A percentile compares a stretch with the other conserved stretches of the same genome.
Evolutionary conservation across 1,284 basidiomycete species (phyloP).

Genomic region (Puccinia triticina): DNA sequence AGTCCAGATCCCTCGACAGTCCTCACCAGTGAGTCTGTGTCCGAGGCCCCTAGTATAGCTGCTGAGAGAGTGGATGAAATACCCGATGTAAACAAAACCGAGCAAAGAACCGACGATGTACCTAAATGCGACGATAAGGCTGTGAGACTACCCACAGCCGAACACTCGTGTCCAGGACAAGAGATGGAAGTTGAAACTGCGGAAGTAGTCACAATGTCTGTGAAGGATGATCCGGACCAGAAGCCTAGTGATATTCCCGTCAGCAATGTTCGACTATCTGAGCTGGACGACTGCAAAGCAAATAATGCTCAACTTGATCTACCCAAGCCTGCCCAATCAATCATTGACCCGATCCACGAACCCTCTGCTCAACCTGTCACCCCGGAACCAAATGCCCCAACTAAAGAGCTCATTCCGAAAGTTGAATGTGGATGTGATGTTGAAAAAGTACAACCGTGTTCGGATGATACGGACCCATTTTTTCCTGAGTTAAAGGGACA

Average conservation of each 20-base stretch:
- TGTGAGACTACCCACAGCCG: background rate
- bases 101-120: background rate
- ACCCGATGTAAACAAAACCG: background rate
- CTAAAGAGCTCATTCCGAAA: background rate
- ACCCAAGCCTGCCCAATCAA: background rate
- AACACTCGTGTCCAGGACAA: background rate
- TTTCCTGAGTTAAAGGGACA: constrained; percentile 40
- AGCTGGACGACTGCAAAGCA: background rate
- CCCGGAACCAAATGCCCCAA: background rate
- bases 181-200: background rate
- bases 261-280: background rate
- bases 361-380: background rate
- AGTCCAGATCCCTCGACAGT: constrained; percentile 20
- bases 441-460: background rate
- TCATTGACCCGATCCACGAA: background rate
- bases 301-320: background rate
- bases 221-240: background rate
- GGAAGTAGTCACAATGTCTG: background rate
- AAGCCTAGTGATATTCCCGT: background rate
- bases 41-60: background rate
- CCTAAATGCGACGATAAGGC: background rate
- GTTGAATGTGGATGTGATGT: background rate
- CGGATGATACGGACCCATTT: background rate
- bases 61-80: background rate
- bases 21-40: constrained; percentile 7